Base-by-base conservation (phyloP, 805 yeast species). In the Komagataella populi region DNA sequence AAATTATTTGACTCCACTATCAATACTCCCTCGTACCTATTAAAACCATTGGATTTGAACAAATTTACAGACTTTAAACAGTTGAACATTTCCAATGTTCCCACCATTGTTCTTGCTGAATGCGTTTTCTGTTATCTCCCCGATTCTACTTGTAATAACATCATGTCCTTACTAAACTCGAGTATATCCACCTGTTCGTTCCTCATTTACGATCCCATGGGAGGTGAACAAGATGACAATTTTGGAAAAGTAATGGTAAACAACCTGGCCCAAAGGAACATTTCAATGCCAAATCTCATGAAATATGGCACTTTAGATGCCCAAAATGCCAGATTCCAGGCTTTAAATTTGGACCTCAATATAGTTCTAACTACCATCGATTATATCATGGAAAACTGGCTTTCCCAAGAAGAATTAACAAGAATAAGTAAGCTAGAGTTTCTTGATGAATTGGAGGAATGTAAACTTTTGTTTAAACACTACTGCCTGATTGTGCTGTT, bases 401-500 rank as follows among this genome's bases (percentile, higher is more conserved):
- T 80, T 2, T 55, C 55, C 7, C 49, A 44, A 0, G 60, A 58
- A 1, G 84, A 77, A 36, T 57, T 64, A 20, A 59, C 55, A 6
- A 59, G 84, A 30, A 72, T 84, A 1, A 69, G 71, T 51, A 55
- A 65, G 20, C 68, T 85, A 44, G 93, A 86, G 62, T 66, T 84
- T 56, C 69, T 86, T 18, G 95, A 85, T 62, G 95, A 85, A 62
- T 63, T 83, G 4, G 95, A 85, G 63, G 95, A 85, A 58, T 72
- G 85, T 60, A 64, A 70, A 50, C 65, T 85, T 45, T 68, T 85
- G 48, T 73, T 83, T 54, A 66, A 68, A 43, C 95, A 85, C 62
- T 85, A 85, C 56, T 73, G 78, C 52, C 57, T 78, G 12, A 68
- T 61, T 3, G 50, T 61, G 23, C 58, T 60, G 18, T 53, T 53